A percentile compares a stretch with the other conserved stretches of the same genome.
Conservation (phyloP, 306 rosid genomes). For the Vigna trinervia region DNA sequence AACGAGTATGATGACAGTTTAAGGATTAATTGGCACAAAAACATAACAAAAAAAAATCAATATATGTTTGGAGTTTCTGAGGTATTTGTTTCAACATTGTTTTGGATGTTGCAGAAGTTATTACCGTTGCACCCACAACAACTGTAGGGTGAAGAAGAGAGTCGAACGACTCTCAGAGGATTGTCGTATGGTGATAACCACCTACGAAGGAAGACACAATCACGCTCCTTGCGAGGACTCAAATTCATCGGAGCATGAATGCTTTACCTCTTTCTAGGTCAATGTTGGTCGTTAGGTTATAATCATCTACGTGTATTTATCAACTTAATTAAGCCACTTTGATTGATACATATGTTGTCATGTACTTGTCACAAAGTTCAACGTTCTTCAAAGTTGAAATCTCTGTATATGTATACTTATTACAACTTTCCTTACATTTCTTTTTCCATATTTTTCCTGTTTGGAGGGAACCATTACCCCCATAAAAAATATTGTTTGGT, state of each 20-base stretch:
- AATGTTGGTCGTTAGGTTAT: slow-evolving; percentile 6
- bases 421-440: neutral
- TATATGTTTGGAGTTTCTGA: neutral
- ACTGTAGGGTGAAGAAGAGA: slow-evolving; percentile 90
- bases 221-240: slow-evolving; percentile 86
- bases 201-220: slow-evolving; percentile 94
- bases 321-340: slow-evolving; percentile 11
- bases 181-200: slow-evolving; percentile 93
- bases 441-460: slow-evolving; percentile 1
- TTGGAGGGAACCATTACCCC: slow-evolving; percentile 1
- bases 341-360: neutral
- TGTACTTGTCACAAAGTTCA: slow-evolving; percentile 13
- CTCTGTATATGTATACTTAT: slow-evolving; percentile 12
- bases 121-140: slow-evolving; percentile 84
- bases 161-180: slow-evolving; percentile 91
- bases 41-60: neutral
- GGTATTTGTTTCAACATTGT: neutral
- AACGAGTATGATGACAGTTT: neutral
- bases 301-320: neutral
- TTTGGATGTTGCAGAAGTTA: slow-evolving; percentile 65
- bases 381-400: slow-evolving; percentile 22
- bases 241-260: slow-evolving; percentile 76
- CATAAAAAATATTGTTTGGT: neutral
- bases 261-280: slow-evolving; percentile 60
- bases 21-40: neutral